Evolutionary conservation across 495 filamentous ascomycete genomes (phyloP).

Genomic region (Trichoderma parareesei): DNA sequence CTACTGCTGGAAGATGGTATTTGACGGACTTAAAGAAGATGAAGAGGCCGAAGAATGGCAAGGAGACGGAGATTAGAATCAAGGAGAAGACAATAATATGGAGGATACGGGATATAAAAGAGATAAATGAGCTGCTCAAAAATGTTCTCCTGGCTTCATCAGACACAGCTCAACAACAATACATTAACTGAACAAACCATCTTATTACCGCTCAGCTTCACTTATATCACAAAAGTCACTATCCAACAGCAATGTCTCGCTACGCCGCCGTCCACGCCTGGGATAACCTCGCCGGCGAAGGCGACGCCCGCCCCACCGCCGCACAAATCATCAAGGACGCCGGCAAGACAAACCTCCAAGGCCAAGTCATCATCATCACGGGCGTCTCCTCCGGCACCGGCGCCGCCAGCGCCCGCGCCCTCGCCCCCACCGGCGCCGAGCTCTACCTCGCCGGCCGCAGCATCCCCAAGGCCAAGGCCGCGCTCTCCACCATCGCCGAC

Average conservation of each 20-base stretch:
- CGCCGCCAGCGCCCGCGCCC: slow-evolving; percentile 39
- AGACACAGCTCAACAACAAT: neutral
- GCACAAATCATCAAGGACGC: slow-evolving; percentile 38
- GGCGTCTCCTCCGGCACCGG: slow-evolving; percentile 45
- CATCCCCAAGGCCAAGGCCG: slow-evolving; percentile 24
- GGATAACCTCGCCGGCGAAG: slow-evolving; percentile 26
- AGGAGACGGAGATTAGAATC: neutral
- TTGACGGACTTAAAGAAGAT: neutral
- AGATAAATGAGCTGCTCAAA: no score
- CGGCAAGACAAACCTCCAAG: slow-evolving; percentile 27
- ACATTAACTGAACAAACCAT: neutral
- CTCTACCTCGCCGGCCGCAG: slow-evolving; percentile 37
- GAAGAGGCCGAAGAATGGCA: neutral
- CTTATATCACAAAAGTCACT: neutral
- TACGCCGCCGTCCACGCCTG: slow-evolving; percentile 2
- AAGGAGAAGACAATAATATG: neutral
- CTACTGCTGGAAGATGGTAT: neutral
- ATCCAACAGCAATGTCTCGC: neutral
- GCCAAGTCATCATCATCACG: slow-evolving; percentile 45
- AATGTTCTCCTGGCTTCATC: neutral
- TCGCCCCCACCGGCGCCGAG: slow-evolving; percentile 38
- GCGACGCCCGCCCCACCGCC: slow-evolving; percentile 42
- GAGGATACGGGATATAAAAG: neutral
- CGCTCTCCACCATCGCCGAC: slow-evolving; percentile 24
- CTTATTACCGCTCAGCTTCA: neutral